phyloP scores from a whole-genome alignment of 257 asterid species.

The Solanum ahanhuiri region DNA sequence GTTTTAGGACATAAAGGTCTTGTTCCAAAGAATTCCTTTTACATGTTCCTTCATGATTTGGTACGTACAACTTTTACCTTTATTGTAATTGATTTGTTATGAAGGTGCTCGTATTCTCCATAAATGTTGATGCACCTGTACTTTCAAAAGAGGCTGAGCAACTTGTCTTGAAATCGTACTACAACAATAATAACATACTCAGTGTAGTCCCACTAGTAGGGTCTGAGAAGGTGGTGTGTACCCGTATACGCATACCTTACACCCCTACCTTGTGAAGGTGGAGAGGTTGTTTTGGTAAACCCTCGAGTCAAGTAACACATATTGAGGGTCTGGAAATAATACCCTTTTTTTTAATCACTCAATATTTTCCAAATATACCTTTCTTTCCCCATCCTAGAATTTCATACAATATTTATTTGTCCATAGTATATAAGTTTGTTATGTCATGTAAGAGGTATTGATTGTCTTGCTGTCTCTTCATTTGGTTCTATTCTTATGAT shows the following conservation, averaged over 20 bases:
- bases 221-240: neutral
- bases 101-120: neutral
- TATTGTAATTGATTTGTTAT: neutral
- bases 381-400: neutral
- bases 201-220: neutral
- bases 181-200: neutral
- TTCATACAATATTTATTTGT: neutral
- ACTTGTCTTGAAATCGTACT: neutral
- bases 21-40: constrained; percentile 23
- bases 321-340: neutral
- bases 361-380: neutral
- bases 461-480: neutral
- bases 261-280: neutral
- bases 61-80: constrained; percentile 10
- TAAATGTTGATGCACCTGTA: neutral
- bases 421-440: neutral
- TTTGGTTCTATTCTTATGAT: neutral
- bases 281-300: neutral
- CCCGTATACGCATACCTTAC: neutral
- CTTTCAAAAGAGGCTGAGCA: neutral
- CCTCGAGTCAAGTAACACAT: neutral
- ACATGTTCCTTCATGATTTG: constrained; percentile 61
- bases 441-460: neutral
- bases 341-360: neutral
- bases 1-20: constrained; percentile 17